Base-by-base conservation (phyloP, 2,329 filamentous ascomycete genomes). In the Botrytis fabae region DNA sequence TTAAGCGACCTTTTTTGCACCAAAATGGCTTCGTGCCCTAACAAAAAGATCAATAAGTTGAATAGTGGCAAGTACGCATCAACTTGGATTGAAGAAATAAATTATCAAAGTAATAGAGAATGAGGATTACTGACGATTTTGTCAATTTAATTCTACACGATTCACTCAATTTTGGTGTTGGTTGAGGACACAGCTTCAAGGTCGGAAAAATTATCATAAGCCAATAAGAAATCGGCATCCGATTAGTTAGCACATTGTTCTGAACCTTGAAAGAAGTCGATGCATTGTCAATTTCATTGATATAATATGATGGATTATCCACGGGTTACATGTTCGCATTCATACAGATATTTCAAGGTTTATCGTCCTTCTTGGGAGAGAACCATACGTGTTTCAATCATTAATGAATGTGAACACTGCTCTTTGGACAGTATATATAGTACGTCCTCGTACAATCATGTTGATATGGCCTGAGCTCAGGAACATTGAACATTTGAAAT, bases 1-100 rank as follows among this genome's bases (percentile, higher is more conserved):
- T 72, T 72, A 72, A 72, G 70, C 70, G 70, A 72, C 44, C 28
- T 69, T 72, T 72, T 68, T 68, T 10, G 65, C 32, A 68, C 28
- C 62, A 65, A 65, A 65, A 65, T 35, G 44, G 28, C 20, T 40
- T 68, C 65, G 54, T 68, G 65, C 65, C 65, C 65, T 68, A 68
- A 68, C 35, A 68, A 57, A 57, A 57, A 51, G 48, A 42, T 54
- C 14, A 57, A 10, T 57, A 40, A n/a, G 25, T 54, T 68, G 51
- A 25, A 28, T 25, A 18, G 25, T 22, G 48, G 48, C 65, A 68
- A 57, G 38, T 68, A 42, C 18, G n/a, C 38, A 42, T 57, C 48
- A 32, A 42, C 40, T 20, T 28, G 38, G 18, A 25, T 57, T 4
- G 25, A 25, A 57, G 18, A 57, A 32, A 48, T 48, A n/a, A 57